Evolutionary conservation across 2,329 filamentous ascomycete genomes (phyloP).

Genomic region (Aureobasidium lini): DNA sequence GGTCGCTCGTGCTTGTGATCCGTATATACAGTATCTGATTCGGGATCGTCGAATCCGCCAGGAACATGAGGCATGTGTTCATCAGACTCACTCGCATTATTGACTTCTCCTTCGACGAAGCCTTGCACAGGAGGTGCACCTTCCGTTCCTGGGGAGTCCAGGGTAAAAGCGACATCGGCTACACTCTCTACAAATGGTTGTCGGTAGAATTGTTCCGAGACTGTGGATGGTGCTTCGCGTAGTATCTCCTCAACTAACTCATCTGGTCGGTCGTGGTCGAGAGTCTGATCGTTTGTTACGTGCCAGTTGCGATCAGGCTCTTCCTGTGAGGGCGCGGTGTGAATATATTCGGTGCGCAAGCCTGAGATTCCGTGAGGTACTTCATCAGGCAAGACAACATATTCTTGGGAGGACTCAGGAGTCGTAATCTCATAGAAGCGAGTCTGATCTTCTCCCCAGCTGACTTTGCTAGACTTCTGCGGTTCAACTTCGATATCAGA

Average conservation of each 20-base stretch:
- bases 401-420: constrained; percentile 35
- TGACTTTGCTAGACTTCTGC: constrained; percentile 27
- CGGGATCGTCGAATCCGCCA: constrained; percentile 48
- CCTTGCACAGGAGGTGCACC: constrained; percentile 26
- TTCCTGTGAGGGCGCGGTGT: neutral
- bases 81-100: constrained; percentile 50
- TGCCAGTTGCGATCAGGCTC: constrained; percentile 14
- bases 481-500: constrained; percentile 12
- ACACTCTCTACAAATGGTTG: constrained; percentile 36
- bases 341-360: neutral
- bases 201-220: constrained; percentile 23
- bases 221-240: neutral
- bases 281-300: constrained; percentile 16
- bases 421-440: constrained; percentile 41
- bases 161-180: constrained; percentile 29
- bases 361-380: neutral
- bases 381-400: constrained; percentile 24
- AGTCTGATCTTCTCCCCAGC: constrained; percentile 42
- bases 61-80: constrained; percentile 49
- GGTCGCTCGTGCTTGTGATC: neutral
- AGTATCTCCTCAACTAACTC: constrained; percentile 16
- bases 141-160: constrained; percentile 27
- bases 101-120: constrained; percentile 37
- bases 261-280: constrained; percentile 16
- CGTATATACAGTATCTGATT: constrained; percentile 18